These are phyloP conservation scores for Tilletia horrida DNA, from an alignment of 1,284 basidiomycete genomes.

Conservation along the genomic window DNA sequence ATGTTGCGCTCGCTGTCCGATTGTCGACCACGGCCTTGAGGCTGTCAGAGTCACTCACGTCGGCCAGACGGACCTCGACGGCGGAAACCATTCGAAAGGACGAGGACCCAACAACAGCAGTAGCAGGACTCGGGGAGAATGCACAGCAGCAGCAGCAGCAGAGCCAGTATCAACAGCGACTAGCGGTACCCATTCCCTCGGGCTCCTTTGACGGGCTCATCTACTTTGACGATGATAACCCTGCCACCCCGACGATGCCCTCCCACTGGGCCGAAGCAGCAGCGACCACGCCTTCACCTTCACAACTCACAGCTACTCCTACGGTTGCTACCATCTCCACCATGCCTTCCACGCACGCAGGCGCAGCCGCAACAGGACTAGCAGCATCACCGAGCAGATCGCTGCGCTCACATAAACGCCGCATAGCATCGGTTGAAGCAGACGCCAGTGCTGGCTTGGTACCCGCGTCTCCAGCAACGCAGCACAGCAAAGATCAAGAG, in stretches of 20 bases:
- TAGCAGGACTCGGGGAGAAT: background rate
- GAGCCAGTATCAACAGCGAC: background rate
- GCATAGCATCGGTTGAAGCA: background rate
- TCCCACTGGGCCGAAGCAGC: background rate
- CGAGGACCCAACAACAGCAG: background rate
- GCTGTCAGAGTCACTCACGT: background rate
- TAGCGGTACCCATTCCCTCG: no score
- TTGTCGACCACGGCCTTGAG: background rate
- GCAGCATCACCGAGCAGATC: no score
- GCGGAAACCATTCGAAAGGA: background rate
- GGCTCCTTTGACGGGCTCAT: no score
- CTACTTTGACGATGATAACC: conserved; percentile 6
- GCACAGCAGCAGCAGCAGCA: background rate
- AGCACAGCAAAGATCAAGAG: background rate
- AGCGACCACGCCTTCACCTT: background rate
- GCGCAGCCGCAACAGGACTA: no score
- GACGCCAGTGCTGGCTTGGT: background rate
- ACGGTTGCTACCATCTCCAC: background rate
- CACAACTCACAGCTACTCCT: background rate
- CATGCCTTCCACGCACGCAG: background rate
- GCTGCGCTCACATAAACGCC: no score
- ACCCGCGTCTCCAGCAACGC: background rate
- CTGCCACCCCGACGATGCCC: conserved; percentile 2
- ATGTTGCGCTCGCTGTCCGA: background rate
- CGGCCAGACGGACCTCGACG: background rate